Evolutionary conservation across 179 eudicot genomes (phyloP).

Genomic region (Sideroxylon spinosum): DNA sequence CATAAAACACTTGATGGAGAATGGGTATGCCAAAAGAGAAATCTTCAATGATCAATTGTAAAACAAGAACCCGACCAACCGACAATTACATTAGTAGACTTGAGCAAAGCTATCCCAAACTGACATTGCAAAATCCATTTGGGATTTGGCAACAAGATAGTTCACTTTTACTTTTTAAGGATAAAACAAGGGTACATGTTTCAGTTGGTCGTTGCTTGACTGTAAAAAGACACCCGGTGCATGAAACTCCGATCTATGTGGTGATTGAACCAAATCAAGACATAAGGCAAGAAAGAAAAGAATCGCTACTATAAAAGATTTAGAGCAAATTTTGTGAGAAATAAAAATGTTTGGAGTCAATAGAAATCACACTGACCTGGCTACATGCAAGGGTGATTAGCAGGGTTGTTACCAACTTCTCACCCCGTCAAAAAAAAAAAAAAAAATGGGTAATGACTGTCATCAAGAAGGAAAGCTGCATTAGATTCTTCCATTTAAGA

Average conservation of each 20-base stretch:
- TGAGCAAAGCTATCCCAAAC: background rate
- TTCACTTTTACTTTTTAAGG: background rate
- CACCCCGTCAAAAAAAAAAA: background rate
- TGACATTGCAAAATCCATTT: background rate
- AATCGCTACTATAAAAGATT: background rate
- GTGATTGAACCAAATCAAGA: background rate
- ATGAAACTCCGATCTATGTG: too few species aligned
- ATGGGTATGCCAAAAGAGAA: background rate
- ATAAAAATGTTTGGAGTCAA: background rate
- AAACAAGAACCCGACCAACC: background rate
- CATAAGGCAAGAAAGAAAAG: background rate
- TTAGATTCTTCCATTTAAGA: background rate
- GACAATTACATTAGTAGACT: background rate
- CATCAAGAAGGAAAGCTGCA: background rate
- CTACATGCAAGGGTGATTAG: background rate
- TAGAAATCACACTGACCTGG: background rate
- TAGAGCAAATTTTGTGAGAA: background rate
- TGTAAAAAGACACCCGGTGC: too few species aligned
- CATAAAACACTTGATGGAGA: background rate
- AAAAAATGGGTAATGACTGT: background rate
- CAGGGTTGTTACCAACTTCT: background rate
- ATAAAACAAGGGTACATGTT: background rate
- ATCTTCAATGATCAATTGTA: background rate
- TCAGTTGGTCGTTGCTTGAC: too few species aligned
- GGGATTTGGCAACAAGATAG: constrained; percentile 1